Evolutionary conservation across 176 grass and related monocot species (phyloP), one percentile per base, ranked within the genome.

Genomic region (Bromus sterilis): DNA sequence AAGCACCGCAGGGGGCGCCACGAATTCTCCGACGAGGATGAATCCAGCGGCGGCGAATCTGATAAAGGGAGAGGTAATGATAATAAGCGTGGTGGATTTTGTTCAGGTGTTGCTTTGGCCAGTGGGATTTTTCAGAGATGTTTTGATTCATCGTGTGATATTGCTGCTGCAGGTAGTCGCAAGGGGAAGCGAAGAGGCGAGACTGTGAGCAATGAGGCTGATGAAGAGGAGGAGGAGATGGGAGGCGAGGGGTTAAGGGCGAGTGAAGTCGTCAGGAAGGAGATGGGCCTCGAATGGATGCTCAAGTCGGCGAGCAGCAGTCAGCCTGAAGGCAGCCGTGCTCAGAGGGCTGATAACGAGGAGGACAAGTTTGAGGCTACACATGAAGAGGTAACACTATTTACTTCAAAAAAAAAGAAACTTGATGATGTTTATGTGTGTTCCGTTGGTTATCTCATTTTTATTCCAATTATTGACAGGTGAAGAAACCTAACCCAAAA

Each of bases 281-380:
- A 99, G 73, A 90, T 95, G 91, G 93, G 96, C 9, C 82, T 99
- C 14, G 96, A 95, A 20, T 99, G 96, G 96, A 99, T 99, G 96
- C 85, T 99, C 43, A 93, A 89, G 77, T 80, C 91, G 11, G 77
- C 84, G n/a, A 91, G 60, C 25, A 91, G 66, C 30, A 32, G 53
- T 20, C 29, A 58, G 44, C 64, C 43, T 18, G 89, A 98, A 66
- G 78, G 66, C 41, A 90, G 32, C 53, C 63, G 1, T 36, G 23
- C 24, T 51, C 34, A 43, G 7, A 74, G 40, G 40, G 75, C 56
- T 72, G 74, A 87, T 21, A 46, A 82, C 44, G 84, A 91, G 20
- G 62, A 74, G 0, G 58, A 86, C 34, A 85, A 78, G 25, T 68
- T 24, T 59, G 63, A 87, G 77, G 30, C 73, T 20, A 63, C 66